Evolutionary conservation across 768 basidiomycete genomes (phyloP).

Genomic region (Tricholoma terreum): DNA sequence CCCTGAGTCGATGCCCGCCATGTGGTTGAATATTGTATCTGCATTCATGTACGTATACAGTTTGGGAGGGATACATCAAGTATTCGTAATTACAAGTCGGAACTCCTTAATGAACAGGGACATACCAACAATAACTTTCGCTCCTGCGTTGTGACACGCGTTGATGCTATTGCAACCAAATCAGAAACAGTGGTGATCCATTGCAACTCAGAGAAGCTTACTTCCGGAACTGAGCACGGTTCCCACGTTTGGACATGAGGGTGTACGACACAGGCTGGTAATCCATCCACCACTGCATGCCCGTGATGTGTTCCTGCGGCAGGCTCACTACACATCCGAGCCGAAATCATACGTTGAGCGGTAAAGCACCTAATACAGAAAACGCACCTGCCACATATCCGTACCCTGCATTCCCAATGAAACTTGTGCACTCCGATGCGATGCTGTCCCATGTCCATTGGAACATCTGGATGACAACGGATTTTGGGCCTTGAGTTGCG

Average conservation of each 20-base stretch:
- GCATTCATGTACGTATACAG: background rate
- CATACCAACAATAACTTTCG: constrained; percentile 51
- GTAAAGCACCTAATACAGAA: no score
- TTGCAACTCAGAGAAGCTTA: constrained; percentile 7
- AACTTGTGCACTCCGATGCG: constrained; percentile 60
- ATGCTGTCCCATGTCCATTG: constrained; percentile 63
- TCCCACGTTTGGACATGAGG: constrained; percentile 63
- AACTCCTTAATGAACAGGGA: background rate
- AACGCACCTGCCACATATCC: constrained; percentile 63
- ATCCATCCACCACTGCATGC: constrained; percentile 71
- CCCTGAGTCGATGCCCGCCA: constrained; percentile 50
- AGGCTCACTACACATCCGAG: constrained; percentile 48
- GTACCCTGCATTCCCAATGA: constrained; percentile 65
- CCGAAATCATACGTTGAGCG: no score
- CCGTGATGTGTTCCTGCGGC: constrained; percentile 55
- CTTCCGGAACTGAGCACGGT: constrained; percentile 48
- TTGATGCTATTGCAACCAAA: constrained; percentile 40
- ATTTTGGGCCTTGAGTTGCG: no score
- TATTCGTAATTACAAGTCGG: no score
- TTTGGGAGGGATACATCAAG: no score
- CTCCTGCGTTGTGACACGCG: constrained; percentile 53
- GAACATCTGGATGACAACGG: constrained; percentile 69
- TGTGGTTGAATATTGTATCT: constrained; percentile 67
- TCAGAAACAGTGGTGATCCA: no score
- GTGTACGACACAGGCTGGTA: constrained; percentile 69